Conservation (phyloP, 306 rosid species). For the Vicia villosa region DNA sequence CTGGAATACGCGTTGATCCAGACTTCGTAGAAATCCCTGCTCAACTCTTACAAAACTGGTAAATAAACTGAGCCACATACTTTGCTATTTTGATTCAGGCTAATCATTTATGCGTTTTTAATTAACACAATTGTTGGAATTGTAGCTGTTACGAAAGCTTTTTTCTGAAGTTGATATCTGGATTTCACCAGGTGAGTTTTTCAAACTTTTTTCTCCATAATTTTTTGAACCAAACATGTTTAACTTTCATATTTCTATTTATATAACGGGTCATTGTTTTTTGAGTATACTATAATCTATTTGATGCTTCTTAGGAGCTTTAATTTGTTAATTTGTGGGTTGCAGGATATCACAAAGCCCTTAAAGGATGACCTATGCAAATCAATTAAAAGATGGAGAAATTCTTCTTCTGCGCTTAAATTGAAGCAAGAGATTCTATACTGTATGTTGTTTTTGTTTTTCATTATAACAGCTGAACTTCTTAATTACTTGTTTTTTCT, state of each 20-base stretch:
- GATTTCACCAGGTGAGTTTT: conserved; percentile 78
- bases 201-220: conserved; percentile 16
- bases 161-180: conserved; percentile 87
- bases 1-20: conserved; percentile 91
- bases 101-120: neutral
- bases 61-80: conserved; percentile 23
- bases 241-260: neutral
- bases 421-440: conserved; percentile 90
- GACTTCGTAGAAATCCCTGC: conserved; percentile 96
- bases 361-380: conserved; percentile 72
- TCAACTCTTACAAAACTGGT: conserved; percentile 88
- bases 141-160: conserved; percentile 82
- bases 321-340: conserved; percentile 20
- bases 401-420: conserved; percentile 90
- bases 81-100: conserved; percentile 30
- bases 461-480: conserved; percentile 22
- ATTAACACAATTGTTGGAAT: conserved; percentile 4
- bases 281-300: conserved; percentile 20
- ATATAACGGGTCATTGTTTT: conserved; percentile 3
- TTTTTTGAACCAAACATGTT: conserved; percentile 5
- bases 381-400: conserved; percentile 81
- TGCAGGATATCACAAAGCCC: conserved; percentile 92
- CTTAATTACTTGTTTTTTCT: conserved; percentile 10
- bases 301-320: conserved; percentile 7
- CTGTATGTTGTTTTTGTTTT: conserved; percentile 55